These are phyloP conservation scores for Crithidia sp. DNA, from an alignment of 208 protist species.

Conservation along the genomic window DNA sequence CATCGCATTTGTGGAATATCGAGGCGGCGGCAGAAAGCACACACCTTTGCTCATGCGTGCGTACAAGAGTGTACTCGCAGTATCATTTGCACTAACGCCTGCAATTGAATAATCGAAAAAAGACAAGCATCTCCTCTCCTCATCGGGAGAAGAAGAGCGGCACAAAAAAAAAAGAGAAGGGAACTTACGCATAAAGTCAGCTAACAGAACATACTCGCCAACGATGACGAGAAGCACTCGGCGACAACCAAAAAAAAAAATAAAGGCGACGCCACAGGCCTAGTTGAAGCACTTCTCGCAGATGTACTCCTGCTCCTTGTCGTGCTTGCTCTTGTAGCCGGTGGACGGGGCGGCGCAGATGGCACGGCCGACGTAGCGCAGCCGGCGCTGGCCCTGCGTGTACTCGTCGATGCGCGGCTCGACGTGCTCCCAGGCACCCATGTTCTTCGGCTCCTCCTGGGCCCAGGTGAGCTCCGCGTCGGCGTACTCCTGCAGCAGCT, in stretches of 20 bases:
- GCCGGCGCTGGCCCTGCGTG: conserved; percentile 58
- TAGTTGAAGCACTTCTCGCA: conserved; percentile 42
- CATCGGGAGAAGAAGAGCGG: no score
- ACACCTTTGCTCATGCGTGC: no score
- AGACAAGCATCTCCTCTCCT: no score
- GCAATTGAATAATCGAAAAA: no score
- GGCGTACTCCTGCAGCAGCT: conserved; percentile 81
- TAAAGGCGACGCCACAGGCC: neutral
- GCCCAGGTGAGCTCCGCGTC: conserved; percentile 95
- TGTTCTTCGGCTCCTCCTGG: conserved; percentile 98
- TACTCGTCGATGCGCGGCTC: conserved; percentile 85
- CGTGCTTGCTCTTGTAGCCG: conserved; percentile 75
- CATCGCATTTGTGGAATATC: no score
- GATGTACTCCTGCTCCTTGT: conserved; percentile 77
- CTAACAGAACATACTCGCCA: no score
- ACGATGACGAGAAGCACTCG: no score
- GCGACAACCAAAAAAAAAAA: neutral
- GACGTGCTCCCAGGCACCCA: conserved; percentile 93
- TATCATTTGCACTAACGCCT: no score
- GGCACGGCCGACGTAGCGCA: conserved; percentile 67
- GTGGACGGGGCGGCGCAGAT: conserved; percentile 70
- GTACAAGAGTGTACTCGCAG: no score
- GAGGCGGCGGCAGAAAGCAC: no score
- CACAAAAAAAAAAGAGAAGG: no score
- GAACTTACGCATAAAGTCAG: no score